Percentiles rank a stretch among this genome's conserved stretches.
Conservation (phyloP, 2,329 filamentous ascomycete species). For the Fusarium sp. region DNA sequence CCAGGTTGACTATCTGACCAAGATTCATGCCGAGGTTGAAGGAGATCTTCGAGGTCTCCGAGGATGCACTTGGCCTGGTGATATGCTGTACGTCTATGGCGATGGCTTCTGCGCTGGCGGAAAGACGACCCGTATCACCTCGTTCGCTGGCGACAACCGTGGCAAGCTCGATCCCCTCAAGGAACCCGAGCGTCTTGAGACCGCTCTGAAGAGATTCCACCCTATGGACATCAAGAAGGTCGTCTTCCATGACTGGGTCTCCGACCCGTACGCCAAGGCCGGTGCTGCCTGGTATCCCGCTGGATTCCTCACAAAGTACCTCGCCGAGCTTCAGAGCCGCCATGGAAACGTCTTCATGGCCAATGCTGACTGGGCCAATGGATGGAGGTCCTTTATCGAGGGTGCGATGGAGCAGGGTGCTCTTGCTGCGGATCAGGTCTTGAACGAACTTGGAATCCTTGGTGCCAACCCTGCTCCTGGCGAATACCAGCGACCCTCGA, state of each 20-base stretch:
- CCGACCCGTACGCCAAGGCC: slow-evolving; percentile 41
- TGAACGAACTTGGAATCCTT: neutral
- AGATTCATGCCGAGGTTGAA: slow-evolving; percentile 35
- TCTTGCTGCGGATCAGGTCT: slow-evolving; percentile 11
- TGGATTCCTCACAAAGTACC: slow-evolving; percentile 41
- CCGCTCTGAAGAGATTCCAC: slow-evolving; percentile 19
- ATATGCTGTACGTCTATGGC: slow-evolving; percentile 22
- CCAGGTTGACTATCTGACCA: slow-evolving; percentile 33
- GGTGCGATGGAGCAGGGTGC: slow-evolving; percentile 45
- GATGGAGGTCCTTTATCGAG: slow-evolving; percentile 46
- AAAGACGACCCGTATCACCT: slow-evolving; percentile 8
- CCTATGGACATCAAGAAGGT: slow-evolving; percentile 26
- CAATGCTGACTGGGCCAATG: slow-evolving; percentile 44
- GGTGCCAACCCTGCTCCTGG: neutral
- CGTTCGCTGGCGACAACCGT: slow-evolving; percentile 19
- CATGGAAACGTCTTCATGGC: slow-evolving; percentile 45
- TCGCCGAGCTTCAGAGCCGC: slow-evolving; percentile 39
- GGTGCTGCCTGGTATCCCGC: slow-evolving; percentile 33
- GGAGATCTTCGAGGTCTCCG: slow-evolving; percentile 27
- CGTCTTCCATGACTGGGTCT: slow-evolving; percentile 43
- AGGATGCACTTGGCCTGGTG: slow-evolving; percentile 16
- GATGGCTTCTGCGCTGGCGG: slow-evolving; percentile 21
- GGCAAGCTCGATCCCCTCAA: slow-evolving; percentile 5
- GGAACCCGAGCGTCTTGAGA: slow-evolving; percentile 14
- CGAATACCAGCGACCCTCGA: neutral